phyloP scores from a whole-genome alignment of 2,329 filamentous ascomycete species.

The Pyrenophora tritici-repentis region DNA sequence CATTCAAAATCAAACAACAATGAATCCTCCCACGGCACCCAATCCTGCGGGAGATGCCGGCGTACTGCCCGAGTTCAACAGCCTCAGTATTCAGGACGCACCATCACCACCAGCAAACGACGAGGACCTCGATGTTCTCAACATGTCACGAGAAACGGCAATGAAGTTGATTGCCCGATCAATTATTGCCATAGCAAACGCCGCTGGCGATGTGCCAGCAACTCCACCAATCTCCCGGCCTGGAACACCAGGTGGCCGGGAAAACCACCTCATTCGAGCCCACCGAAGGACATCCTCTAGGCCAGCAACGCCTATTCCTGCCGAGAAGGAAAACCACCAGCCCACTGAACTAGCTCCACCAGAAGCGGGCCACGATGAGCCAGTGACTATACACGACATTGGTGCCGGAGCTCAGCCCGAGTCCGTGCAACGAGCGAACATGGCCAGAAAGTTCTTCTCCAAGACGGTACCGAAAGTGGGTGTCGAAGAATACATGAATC shows the following conservation, averaged over 20 bases:
- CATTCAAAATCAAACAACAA: conserved; percentile 23
- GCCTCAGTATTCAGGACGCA: conserved; percentile 41
- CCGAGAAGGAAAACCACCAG: conserved; percentile 48
- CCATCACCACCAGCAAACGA: conserved; percentile 48
- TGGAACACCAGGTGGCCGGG: conserved; percentile 57
- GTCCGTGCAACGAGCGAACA: conserved; percentile 78
- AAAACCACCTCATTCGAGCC: conserved; percentile 30
- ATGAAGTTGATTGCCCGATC: conserved; percentile 75
- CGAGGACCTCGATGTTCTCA: conserved; percentile 69
- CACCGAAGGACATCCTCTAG: conserved; percentile 46
- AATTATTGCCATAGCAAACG: conserved; percentile 64
- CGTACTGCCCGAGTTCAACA: conserved; percentile 45
- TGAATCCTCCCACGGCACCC: conserved; percentile 46
- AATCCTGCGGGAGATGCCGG: conserved; percentile 50
- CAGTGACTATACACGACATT: conserved; percentile 51
- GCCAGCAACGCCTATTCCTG: conserved; percentile 47
- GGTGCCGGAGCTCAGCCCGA: conserved; percentile 73
- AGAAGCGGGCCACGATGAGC: conserved; percentile 57
- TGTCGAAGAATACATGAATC: conserved; percentile 81
- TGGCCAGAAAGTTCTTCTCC: conserved; percentile 91
- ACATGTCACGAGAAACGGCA: conserved; percentile 72
- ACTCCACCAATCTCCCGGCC: conserved; percentile 72
- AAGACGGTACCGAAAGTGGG: conserved; percentile 83
- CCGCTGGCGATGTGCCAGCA: conserved; percentile 78
- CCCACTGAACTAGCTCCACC: conserved; percentile 53